Conservation (phyloP, 2,329 filamentous ascomycete genomes). For the Aureobasidium musti region DNA sequence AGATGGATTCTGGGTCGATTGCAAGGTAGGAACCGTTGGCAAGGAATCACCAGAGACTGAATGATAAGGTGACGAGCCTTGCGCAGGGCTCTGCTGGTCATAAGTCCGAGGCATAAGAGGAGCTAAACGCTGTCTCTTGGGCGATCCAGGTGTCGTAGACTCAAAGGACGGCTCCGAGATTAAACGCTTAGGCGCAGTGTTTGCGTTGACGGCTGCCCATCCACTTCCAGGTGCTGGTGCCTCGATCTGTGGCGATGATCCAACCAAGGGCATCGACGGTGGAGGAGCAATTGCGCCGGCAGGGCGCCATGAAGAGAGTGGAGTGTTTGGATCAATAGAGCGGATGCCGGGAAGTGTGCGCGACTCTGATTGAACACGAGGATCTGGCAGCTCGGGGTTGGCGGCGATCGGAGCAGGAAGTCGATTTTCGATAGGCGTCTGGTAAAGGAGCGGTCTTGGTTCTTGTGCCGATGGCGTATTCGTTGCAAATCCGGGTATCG, state of each 20-base stretch:
- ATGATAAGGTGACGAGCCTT: constrained; percentile 20
- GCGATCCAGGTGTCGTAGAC: constrained; percentile 42
- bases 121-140: constrained; percentile 50
- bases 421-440: constrained; percentile 17
- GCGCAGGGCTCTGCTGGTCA: constrained; percentile 33
- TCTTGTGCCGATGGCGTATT: constrained; percentile 20
- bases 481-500: neutral
- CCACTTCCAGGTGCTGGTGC: constrained; percentile 38
- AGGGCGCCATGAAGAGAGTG: constrained; percentile 31
- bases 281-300: constrained; percentile 30
- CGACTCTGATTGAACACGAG: constrained; percentile 11
- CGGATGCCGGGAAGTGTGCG: constrained; percentile 30
- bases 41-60: constrained; percentile 23
- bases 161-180: constrained; percentile 40
- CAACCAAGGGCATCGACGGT: constrained; percentile 24
- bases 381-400: constrained; percentile 12
- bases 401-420: constrained; percentile 17
- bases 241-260: constrained; percentile 33
- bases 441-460: constrained; percentile 16
- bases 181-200: constrained; percentile 45
- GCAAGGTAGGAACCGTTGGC: constrained; percentile 13
- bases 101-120: constrained; percentile 44
- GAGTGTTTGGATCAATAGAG: constrained; percentile 26
- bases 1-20: constrained; percentile 40
- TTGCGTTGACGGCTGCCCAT: constrained; percentile 51